Evolutionary conservation across 768 basidiomycete genomes (phyloP).

Genomic region (Hirschioporus abietinus): DNA sequence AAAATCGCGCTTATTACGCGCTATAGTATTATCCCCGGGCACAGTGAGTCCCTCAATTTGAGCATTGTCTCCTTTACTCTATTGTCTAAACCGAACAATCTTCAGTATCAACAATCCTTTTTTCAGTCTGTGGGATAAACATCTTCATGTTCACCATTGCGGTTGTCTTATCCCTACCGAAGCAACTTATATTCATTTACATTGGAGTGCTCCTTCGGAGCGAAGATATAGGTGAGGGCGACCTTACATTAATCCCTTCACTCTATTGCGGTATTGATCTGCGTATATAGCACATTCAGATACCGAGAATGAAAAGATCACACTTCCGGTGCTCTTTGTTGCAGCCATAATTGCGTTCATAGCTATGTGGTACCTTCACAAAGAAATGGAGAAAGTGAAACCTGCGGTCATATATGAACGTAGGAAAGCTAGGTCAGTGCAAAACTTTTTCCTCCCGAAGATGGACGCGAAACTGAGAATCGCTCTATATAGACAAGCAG

Average conservation of each 20-base stretch:
- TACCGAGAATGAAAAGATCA: not conserved
- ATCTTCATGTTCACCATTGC: slow-evolving; percentile 27
- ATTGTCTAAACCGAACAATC: not conserved
- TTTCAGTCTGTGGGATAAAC: slow-evolving; percentile 26
- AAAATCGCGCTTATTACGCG: slow-evolving; percentile 73
- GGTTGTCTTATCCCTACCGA: slow-evolving; percentile 26
- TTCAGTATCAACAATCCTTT: slow-evolving; percentile 16
- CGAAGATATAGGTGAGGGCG: not conserved
- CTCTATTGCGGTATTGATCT: not conserved
- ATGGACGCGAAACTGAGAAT: not conserved
- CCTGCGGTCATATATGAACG: slow-evolving; percentile 59
- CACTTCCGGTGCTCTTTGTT: not conserved
- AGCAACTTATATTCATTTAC: slow-evolving; percentile 33
- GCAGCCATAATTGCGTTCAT: slow-evolving; percentile 8
- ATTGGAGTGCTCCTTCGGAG: slow-evolving; percentile 10
- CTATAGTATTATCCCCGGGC: slow-evolving; percentile 80
- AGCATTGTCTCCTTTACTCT: not conserved
- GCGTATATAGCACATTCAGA: not conserved
- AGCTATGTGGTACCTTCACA: slow-evolving; percentile 83
- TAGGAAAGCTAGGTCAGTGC: slow-evolving; percentile 51
- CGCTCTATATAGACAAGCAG: not conserved
- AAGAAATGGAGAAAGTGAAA: slow-evolving; percentile 64
- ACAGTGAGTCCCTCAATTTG: slow-evolving; percentile 46
- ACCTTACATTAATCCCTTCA: not conserved
- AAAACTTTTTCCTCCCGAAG: not conserved